These are phyloP conservation scores for Priceomyces fermenticarens DNA, from an alignment of 805 yeast genomes.

Conservation along the genomic window DNA sequence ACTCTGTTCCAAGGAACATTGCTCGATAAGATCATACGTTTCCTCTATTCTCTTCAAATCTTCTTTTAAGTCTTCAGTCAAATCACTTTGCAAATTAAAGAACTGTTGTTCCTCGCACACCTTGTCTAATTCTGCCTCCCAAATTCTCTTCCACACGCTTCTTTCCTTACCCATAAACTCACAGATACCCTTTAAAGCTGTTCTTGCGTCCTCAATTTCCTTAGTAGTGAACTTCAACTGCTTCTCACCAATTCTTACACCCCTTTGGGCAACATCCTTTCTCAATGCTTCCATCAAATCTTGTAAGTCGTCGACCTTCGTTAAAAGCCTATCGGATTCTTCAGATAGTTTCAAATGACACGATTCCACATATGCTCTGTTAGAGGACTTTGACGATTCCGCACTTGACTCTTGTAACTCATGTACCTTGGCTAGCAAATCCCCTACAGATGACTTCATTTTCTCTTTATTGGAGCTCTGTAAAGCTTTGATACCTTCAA, in stretches of 20 bases:
- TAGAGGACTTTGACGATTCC: conserved; percentile 32
- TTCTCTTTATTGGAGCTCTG: conserved; percentile 43
- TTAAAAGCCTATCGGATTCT: conserved; percentile 70
- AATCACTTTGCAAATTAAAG: conserved; percentile 83
- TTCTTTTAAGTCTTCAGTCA: conserved; percentile 72
- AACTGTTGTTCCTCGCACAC: conserved; percentile 95
- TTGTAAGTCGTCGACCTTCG: conserved; percentile 85
- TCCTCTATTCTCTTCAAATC: conserved; percentile 79
- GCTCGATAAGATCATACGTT: conserved; percentile 76
- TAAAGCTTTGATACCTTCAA: conserved; percentile 57
- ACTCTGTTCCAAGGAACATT: conserved; percentile 75
- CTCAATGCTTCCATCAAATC: conserved; percentile 87
- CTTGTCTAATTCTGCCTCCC: conserved; percentile 88
- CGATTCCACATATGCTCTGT: conserved; percentile 64
- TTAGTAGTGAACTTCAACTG: conserved; percentile 65
- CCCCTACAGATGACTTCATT: conserved; percentile 41
- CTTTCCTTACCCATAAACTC: conserved; percentile 66
- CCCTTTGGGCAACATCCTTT: conserved; percentile 88
- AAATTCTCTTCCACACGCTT: conserved; percentile 81
- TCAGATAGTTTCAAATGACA: conserved; percentile 72
- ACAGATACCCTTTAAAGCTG: conserved; percentile 51
- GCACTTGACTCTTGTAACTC: conserved; percentile 51
- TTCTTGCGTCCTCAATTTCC: conserved; percentile 60
- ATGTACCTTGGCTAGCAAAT: conserved; percentile 43
- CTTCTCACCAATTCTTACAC: conserved; percentile 74